Percentiles rank a stretch among this genome's conserved stretches.
phyloP scores from a whole-genome alignment of 208 protist species.

The Trypanosoma mega region DNA sequence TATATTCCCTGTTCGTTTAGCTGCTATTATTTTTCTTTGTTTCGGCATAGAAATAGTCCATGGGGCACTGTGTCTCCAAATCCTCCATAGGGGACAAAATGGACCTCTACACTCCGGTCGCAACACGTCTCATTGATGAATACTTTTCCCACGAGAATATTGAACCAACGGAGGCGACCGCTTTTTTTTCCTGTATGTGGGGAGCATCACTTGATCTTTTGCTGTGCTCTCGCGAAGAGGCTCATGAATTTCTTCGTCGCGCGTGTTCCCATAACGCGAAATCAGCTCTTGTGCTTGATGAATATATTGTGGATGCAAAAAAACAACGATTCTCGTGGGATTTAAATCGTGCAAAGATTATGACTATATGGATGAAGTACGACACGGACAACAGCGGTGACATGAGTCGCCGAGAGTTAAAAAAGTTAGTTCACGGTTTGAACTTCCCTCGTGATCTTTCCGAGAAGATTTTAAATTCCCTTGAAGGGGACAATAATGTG shows the following conservation, averaged over 20 bases:
- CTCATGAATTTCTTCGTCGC: slow-evolving; percentile 39
- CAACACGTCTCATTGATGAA: slow-evolving; percentile 42
- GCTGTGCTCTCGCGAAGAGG: slow-evolving; percentile 39
- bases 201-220: slow-evolving; percentile 42
- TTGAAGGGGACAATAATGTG: slow-evolving; percentile 27
- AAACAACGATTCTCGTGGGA: slow-evolving; percentile 27
- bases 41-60: slow-evolving; percentile 14
- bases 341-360: slow-evolving; percentile 53
- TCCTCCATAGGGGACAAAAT: slow-evolving; percentile 19
- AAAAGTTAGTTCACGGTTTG: slow-evolving; percentile 40
- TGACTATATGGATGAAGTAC: slow-evolving; percentile 72
- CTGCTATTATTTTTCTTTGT: too few species aligned
- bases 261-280: slow-evolving; percentile 40
- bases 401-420: slow-evolving; percentile 43
- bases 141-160: slow-evolving; percentile 32
- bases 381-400: slow-evolving; percentile 62
- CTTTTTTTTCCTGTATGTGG: slow-evolving; percentile 61
- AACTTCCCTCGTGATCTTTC: slow-evolving; percentile 48
- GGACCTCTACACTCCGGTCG: slow-evolving; percentile 33
- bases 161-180: slow-evolving; percentile 26
- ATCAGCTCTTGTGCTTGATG: slow-evolving; percentile 30
- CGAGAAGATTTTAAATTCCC: slow-evolving; percentile 29
- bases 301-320: slow-evolving; percentile 29
- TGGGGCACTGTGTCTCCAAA: slow-evolving; percentile 35
- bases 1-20: too few species aligned